These are phyloP conservation scores for Fistulifera pelliculosa DNA, from an alignment of 108 stramenopile species.

Conservation along the genomic window DNA sequence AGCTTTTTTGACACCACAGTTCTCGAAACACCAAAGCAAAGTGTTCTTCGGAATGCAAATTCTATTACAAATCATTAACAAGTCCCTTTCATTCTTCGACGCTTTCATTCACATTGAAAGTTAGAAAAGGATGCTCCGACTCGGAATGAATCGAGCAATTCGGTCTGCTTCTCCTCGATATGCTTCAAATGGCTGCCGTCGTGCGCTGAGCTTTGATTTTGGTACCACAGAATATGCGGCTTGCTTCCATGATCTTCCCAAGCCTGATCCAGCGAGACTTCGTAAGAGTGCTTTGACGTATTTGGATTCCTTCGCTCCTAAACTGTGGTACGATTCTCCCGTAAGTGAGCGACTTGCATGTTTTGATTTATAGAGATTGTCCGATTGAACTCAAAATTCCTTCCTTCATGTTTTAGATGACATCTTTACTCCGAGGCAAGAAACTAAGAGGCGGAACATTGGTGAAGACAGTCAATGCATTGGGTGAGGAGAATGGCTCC, in stretches of 20 bases:
- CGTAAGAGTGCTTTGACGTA: constrained; percentile 46
- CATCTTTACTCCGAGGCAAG: constrained; percentile 43
- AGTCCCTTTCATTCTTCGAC: no score
- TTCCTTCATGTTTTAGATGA: constrained; percentile 19
- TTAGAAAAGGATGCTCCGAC: no score
- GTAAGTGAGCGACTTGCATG: constrained; percentile 20
- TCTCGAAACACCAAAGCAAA: no score
- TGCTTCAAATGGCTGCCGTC: background rate
- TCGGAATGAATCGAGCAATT: no score
- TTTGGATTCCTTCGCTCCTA: constrained; percentile 44
- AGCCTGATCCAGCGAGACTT: constrained; percentile 36
- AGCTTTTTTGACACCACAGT: no score
- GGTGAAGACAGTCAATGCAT: constrained; percentile 47
- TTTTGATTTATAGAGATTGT: background rate
- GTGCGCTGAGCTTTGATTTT: constrained; percentile 46
- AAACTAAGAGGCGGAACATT: constrained; percentile 20
- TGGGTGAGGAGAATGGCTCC: constrained; percentile 55
- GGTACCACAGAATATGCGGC: constrained; percentile 57
- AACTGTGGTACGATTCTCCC: constrained; percentile 67
- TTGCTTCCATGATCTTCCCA: constrained; percentile 55
- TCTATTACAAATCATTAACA: no score
- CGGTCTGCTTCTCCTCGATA: no score
- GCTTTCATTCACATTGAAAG: no score
- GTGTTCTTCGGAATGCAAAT: no score
- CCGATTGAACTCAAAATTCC: no score